These are phyloP conservation scores for Camelina laxa DNA, from an alignment of 345 rosid species.

Conservation along the genomic window DNA sequence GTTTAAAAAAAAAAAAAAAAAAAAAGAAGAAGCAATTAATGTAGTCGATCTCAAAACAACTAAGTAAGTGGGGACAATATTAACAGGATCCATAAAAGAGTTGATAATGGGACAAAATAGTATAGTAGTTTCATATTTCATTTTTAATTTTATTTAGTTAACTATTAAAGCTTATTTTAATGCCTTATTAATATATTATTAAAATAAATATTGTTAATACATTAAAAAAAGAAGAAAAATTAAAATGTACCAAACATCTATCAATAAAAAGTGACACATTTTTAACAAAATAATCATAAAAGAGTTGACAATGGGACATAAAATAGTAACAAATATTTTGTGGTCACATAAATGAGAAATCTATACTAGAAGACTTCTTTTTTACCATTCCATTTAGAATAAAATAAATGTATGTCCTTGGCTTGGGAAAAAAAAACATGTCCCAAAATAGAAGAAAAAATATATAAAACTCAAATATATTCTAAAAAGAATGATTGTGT, in stretches of 20 bases:
- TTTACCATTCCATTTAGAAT: conserved; percentile 2
- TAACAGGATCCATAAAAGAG: conserved; percentile 30
- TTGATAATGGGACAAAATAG: too few species aligned
- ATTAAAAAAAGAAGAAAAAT: too few species aligned
- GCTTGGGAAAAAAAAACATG: neutral
- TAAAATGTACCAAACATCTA: too few species aligned
- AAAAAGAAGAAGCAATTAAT: conserved; percentile 11
- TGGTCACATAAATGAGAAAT: conserved; percentile 21
- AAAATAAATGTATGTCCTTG: neutral
- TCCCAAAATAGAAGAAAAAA: neutral
- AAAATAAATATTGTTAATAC: too few species aligned
- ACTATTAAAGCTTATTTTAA: too few species aligned
- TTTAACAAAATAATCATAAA: conserved; percentile 18
- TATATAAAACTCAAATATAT: neutral
- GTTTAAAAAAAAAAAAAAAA: neutral
- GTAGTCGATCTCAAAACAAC: conserved; percentile 42
- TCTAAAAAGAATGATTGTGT: too few species aligned
- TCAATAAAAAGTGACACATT: too few species aligned
- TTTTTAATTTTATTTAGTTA: too few species aligned
- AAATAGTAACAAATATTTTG: conserved; percentile 22
- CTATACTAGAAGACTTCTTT: neutral
- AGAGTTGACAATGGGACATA: conserved; percentile 39
- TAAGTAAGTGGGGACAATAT: conserved; percentile 41
- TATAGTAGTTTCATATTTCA: too few species aligned
- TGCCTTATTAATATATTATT: too few species aligned